phyloP scores from a whole-genome alignment of 2,329 filamentous ascomycete species.

The Aureobasidium lini region DNA sequence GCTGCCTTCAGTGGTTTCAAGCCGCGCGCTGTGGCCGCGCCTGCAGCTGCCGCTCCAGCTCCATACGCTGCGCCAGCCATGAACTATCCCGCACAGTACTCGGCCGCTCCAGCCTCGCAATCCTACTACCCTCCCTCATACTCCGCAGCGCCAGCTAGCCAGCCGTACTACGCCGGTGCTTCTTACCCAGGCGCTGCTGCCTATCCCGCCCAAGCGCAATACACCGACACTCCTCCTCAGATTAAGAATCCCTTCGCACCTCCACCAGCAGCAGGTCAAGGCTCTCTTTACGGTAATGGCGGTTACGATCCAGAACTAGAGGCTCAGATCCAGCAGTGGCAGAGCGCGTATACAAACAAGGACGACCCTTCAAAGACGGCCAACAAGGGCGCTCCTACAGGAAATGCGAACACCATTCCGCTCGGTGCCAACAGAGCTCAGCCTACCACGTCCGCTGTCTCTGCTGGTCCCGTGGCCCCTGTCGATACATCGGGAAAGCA shows the following conservation, averaged over 20 bases:
- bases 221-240: slow-evolving; percentile 46
- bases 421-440: slow-evolving; percentile 12
- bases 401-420: slow-evolving; percentile 24
- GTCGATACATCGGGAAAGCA: slow-evolving; percentile 50
- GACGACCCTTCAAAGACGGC: slow-evolving; percentile 42
- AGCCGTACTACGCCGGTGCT: slow-evolving; percentile 33
- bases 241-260: slow-evolving; percentile 76
- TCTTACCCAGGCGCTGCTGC: slow-evolving; percentile 23
- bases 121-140: slow-evolving; percentile 8
- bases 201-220: slow-evolving; percentile 18
- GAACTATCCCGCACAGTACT: slow-evolving; percentile 13
- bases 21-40: slow-evolving; percentile 49
- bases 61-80: slow-evolving; percentile 12
- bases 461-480: slow-evolving; percentile 27
- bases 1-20: slow-evolving; percentile 51
- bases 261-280: slow-evolving; percentile 32
- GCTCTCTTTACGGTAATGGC: slow-evolving; percentile 25
- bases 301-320: slow-evolving; percentile 70
- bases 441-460: slow-evolving; percentile 21
- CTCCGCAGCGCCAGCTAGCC: slow-evolving; percentile 17
- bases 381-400: slow-evolving; percentile 26
- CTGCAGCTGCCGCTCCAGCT: background rate
- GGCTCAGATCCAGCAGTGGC: slow-evolving; percentile 90
- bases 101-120: slow-evolving; percentile 9
- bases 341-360: slow-evolving; percentile 71